These are phyloP conservation scores for Nidula niveotomentosa DNA, from an alignment of 1,284 basidiomycete species.

Conservation along the genomic window DNA sequence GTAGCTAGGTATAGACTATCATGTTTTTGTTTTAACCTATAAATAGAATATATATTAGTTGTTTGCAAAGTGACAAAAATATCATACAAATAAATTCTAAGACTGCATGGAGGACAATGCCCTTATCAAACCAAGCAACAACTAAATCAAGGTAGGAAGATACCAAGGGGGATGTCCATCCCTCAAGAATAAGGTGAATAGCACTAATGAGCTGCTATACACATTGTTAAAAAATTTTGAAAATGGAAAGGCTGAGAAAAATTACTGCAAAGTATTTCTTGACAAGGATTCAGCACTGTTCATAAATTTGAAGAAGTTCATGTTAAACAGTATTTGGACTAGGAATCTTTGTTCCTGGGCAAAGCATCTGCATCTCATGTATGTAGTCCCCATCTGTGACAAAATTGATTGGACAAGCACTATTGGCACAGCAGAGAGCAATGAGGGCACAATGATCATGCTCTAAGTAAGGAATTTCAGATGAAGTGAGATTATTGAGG, in stretches of 20 bases:
- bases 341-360: conserved; percentile 20
- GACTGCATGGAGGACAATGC: conserved; percentile 18
- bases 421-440: conserved; percentile 8
- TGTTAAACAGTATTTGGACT: conserved; percentile 20
- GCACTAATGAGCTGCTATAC: conserved; percentile 2
- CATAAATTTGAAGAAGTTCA: conserved; percentile 21
- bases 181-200: conserved; percentile 25
- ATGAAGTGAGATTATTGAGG: not conserved
- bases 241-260: conserved; percentile 9
- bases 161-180: conserved; percentile 22
- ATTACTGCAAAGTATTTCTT: conserved; percentile 17
- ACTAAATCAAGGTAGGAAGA: conserved; percentile 23
- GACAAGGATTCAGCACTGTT: conserved; percentile 11
- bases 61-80: not conserved
- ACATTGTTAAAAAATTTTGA: not conserved
- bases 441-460: conserved; percentile 8
- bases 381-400: conserved; percentile 21
- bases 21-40: conserved; percentile 21
- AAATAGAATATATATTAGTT: not conserved
- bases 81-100: conserved; percentile 25
- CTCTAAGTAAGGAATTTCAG: conserved; percentile 5
- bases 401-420: conserved; percentile 9
- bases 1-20: conserved; percentile 22
- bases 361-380: conserved; percentile 23
- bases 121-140: conserved; percentile 20